Evolutionary conservation across 108 stramenopile species (phyloP), one percentile per base, ranked within the genome.

Genomic region (Conticribra guillardii): DNA sequence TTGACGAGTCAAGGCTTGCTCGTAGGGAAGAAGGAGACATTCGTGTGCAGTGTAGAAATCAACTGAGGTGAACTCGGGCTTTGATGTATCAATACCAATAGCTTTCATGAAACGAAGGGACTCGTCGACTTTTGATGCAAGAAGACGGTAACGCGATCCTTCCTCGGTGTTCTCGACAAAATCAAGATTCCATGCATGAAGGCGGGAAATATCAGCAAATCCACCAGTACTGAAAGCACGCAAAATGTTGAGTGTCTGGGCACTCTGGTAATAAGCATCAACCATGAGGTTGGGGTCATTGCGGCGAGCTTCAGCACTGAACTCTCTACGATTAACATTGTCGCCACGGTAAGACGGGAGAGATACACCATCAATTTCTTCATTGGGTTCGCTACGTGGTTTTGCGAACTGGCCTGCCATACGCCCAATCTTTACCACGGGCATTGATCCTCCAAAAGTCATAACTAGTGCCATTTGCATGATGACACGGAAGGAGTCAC

Each of bases 391-490:
- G 57, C 85, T 88, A 23, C 99, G 89, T 11, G 99, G 98, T 80
- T 98, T 99, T 65, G 98, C 96, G 69, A 97, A 99, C 84, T 97
- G 97, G 37, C 98, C 98, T 0, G 98, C 98, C 88, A 99, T 96
- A 30, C 98, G 93, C 24, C 95, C 98, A 28, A 99, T 88, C 90
- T 97, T 98, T 52, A 97, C 92, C 32, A 98, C 87, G 5, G 99
- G 97, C 83, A 97, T 91, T 54, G 94, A 83, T 23, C 92, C 87
- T 27, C 99, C 99, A 82, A 94, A 98, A 51, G 98, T 97, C 77
- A 98, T 66, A 8, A 97, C 91, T 28, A 98, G 87, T 18, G 96
- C 82, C 99, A 98, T 98, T 80, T 96, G 94, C 66, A 96, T 73
- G 26, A 96, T 71, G 37, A 96, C 87, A 34, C 95, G 88, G 86